Evolutionary conservation across 192 early-diverging fungal species (phyloP).

Genomic region (Entomortierella chlamydospora): DNA sequence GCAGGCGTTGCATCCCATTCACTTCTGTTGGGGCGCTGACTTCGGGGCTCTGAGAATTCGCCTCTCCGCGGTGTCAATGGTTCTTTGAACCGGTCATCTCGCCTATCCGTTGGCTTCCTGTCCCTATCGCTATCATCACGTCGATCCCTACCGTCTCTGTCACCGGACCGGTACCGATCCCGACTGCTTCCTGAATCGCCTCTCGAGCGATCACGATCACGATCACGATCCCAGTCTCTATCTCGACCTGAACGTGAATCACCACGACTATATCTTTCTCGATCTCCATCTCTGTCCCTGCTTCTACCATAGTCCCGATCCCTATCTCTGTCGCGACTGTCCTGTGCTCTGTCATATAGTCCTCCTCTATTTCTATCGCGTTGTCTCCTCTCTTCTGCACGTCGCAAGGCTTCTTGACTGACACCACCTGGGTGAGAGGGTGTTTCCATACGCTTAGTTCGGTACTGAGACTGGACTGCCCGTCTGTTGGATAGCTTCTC

Average conservation of each 20-base stretch:
- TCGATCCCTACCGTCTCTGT: slow-evolving; percentile 24
- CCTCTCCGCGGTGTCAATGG: slow-evolving; percentile 27
- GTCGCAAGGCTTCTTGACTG: slow-evolving; percentile 60
- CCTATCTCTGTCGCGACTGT: slow-evolving; percentile 26
- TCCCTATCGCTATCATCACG: slow-evolving; percentile 15
- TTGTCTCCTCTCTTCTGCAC: slow-evolving; percentile 57
- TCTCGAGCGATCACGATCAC: slow-evolving; percentile 19
- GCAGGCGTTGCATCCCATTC: slow-evolving; percentile 59
- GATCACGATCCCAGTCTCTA: slow-evolving; percentile 13
- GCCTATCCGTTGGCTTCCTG: slow-evolving; percentile 26
- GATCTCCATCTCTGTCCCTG: slow-evolving; percentile 35
- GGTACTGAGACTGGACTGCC: slow-evolving; percentile 51
- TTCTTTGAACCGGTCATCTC: slow-evolving; percentile 23
- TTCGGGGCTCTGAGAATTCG: slow-evolving; percentile 31
- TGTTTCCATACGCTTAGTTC: slow-evolving; percentile 71
- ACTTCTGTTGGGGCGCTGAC: slow-evolving; percentile 35
- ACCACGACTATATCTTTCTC: slow-evolving; percentile 18
- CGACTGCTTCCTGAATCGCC: slow-evolving; percentile 16
- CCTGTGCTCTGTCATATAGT: slow-evolving; percentile 45
- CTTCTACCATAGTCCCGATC: slow-evolving; percentile 19
- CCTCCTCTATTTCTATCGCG: slow-evolving; percentile 46
- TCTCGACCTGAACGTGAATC: slow-evolving; percentile 28
- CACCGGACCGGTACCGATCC: slow-evolving; percentile 25
- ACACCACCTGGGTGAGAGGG: slow-evolving; percentile 78
- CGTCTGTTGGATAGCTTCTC: slow-evolving; percentile 2